Evolutionary conservation across 495 filamentous ascomycete species (phyloP).

Genomic region (Mytilinidion resinicola): DNA sequence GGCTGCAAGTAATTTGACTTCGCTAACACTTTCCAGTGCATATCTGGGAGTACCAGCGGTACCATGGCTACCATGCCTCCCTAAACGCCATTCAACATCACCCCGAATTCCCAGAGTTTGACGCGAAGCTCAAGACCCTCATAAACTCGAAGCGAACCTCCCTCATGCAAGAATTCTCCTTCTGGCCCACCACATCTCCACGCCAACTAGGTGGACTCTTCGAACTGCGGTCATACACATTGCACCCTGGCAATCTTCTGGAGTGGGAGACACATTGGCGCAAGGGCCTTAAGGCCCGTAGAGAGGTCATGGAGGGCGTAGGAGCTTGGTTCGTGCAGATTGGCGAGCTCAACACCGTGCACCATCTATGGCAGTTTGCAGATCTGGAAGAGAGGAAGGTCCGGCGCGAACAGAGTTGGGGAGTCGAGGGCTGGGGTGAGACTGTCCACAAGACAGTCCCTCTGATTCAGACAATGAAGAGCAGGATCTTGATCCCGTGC

Average conservation of each 20-base stretch:
- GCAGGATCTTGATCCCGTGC: constrained; percentile 86
- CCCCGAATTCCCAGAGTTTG: constrained; percentile 75
- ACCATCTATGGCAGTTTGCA: constrained; percentile 98
- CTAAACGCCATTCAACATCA: constrained; percentile 73
- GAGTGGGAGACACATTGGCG: constrained; percentile 99
- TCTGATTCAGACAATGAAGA: constrained; percentile 93
- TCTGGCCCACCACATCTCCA: constrained; percentile 94
- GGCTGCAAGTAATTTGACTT: too few relatives aligned
- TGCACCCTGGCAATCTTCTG: constrained; percentile 88
- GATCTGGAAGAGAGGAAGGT: constrained; percentile 90
- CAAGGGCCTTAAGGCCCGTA: constrained; percentile 77
- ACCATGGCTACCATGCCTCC: constrained; percentile 90
- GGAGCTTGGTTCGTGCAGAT: constrained; percentile 99
- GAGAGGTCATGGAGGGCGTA: constrained; percentile 97
- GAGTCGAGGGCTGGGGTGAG: constrained; percentile 90
- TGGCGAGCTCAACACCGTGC: constrained; percentile 93
- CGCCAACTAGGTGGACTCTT: constrained; percentile 88
- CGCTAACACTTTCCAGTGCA: constrained; percentile 54
- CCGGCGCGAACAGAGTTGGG: constrained; percentile 90
- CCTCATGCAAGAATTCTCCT: constrained; percentile 98
- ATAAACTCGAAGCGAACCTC: constrained; percentile 80
- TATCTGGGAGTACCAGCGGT: constrained; percentile 99
- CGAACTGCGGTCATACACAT: constrained; percentile 93
- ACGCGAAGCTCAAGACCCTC: constrained; percentile 68
- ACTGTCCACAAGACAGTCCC: constrained; percentile 98